phyloP scores from a whole-genome alignment of 1,284 basidiomycete species.

The Golubevia pallescens region DNA sequence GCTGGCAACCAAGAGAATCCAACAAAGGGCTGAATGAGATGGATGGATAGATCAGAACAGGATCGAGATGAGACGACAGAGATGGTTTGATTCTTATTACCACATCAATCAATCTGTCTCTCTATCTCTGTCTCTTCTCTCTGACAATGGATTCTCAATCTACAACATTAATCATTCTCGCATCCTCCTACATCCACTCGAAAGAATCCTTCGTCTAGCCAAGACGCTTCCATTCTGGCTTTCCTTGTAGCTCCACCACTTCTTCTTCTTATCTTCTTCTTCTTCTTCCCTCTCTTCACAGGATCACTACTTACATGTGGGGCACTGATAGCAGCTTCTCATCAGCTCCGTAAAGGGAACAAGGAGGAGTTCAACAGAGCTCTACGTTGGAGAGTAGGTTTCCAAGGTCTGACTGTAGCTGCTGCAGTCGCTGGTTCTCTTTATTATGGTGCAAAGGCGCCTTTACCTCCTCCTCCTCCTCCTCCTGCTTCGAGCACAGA shows the following conservation, averaged over 20 bases:
- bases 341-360: slow-evolving; percentile 54
- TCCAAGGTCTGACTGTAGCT: slow-evolving; percentile 57
- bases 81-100: background rate
- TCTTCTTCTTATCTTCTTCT: background rate
- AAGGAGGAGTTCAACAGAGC: slow-evolving; percentile 50
- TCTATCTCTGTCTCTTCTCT: too few species aligned
- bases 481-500: too few species aligned
- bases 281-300: slow-evolving; percentile 6
- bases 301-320: slow-evolving; percentile 52
- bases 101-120: too few species aligned
- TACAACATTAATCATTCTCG: too few species aligned
- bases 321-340: slow-evolving; percentile 49
- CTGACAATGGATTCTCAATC: too few species aligned
- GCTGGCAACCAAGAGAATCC: too few species aligned
- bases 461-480: background rate
- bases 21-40: slow-evolving; percentile 1
- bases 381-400: slow-evolving; percentile 57
- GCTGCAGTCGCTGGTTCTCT: slow-evolving; percentile 47
- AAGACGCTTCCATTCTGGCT: too few species aligned
- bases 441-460: slow-evolving; percentile 30
- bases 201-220: too few species aligned
- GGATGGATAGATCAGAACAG: background rate
- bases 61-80: background rate
- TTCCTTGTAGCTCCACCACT: too few species aligned
- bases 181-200: too few species aligned